phyloP scores from a whole-genome alignment of 441 rosid species.

The Kokia cookei region DNA sequence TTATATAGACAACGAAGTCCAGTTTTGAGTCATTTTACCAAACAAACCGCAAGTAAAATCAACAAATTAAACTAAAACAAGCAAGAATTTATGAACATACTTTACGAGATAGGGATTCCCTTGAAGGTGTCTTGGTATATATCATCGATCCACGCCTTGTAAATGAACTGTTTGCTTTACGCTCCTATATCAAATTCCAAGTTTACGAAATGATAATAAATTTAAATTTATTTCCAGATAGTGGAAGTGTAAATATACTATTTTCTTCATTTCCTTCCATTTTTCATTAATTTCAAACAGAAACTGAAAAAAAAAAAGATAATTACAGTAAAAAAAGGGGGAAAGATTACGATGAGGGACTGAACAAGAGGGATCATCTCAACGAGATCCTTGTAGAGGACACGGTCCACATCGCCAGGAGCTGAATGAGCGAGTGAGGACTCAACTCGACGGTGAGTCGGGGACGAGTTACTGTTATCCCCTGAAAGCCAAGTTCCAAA shows the following conservation, averaged over 20 bases:
- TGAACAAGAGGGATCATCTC: slow-evolving; percentile 87
- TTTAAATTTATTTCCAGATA: neutral
- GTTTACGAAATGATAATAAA: neutral
- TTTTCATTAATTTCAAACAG: neutral
- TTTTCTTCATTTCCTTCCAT: neutral
- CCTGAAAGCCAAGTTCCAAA: slow-evolving; percentile 63
- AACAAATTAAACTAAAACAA: neutral
- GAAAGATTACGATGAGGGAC: slow-evolving; percentile 59
- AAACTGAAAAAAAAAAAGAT: neutral
- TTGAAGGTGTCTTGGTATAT: slow-evolving; percentile 93
- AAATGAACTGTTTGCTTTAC: slow-evolving; percentile 68
- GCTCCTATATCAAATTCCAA: slow-evolving; percentile 38
- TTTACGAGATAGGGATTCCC: slow-evolving; percentile 54
- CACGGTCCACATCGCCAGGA: slow-evolving; percentile 54
- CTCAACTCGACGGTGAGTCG: slow-evolving; percentile 28
- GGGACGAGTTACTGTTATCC: slow-evolving; percentile 27
- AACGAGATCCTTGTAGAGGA: slow-evolving; percentile 77
- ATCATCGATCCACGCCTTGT: slow-evolving; percentile 74
- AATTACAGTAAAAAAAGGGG: neutral
- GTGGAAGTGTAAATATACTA: neutral
- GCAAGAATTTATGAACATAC: slow-evolving; percentile 23
- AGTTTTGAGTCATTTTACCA: neutral
- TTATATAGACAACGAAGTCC: neutral
- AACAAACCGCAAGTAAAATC: neutral
- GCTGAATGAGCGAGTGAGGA: slow-evolving; percentile 17